phyloP scores from a whole-genome alignment of 352 stramenopile genomes.

The Phytopythium montanum region DNA sequence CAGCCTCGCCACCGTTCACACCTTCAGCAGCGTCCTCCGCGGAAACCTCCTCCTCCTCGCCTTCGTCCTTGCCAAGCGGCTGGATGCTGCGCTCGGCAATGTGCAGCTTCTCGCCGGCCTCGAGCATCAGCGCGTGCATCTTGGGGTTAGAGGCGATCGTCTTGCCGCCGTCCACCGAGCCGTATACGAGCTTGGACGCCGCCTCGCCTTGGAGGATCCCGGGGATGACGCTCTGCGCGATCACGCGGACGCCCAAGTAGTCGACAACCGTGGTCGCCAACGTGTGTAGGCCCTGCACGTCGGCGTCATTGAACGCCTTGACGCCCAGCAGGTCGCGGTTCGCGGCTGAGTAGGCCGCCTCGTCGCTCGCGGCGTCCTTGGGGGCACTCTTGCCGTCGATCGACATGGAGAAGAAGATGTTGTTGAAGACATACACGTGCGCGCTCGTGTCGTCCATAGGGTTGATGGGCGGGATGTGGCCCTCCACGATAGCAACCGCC shows the following conservation, averaged over 20 bases:
- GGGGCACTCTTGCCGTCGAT: slow-evolving; percentile 68
- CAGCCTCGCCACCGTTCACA: slow-evolving; percentile 42
- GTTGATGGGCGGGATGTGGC: slow-evolving; percentile 95
- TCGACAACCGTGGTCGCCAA: slow-evolving; percentile 94
- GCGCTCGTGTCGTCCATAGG: slow-evolving; percentile 91
- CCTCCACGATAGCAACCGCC: slow-evolving; percentile 92
- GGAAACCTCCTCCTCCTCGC: slow-evolving; percentile 29
- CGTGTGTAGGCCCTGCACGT: slow-evolving; percentile 91
- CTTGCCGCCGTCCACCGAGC: slow-evolving; percentile 90
- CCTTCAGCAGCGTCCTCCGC: slow-evolving; percentile 12
- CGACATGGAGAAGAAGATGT: slow-evolving; percentile 96
- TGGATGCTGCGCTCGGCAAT: slow-evolving; percentile 86
- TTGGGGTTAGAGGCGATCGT: slow-evolving; percentile 88
- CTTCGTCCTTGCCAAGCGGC: slow-evolving; percentile 60
- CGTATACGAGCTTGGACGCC: slow-evolving; percentile 93
- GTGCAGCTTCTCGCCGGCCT: slow-evolving; percentile 82
- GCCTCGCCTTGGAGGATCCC: slow-evolving; percentile 95
- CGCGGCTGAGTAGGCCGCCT: slow-evolving; percentile 79
- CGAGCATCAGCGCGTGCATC: slow-evolving; percentile 90
- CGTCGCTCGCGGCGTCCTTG: slow-evolving; percentile 70
- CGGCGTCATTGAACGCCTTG: slow-evolving; percentile 89
- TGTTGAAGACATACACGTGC: slow-evolving; percentile 97
- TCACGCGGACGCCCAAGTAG: slow-evolving; percentile 92
- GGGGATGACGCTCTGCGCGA: slow-evolving; percentile 95
- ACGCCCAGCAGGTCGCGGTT: slow-evolving; percentile 90